Evolutionary conservation across 2,329 filamentous ascomycete genomes (phyloP), one percentile per base, ranked within the genome.

Genomic region (Hawksworthiomyces lignivorus): DNA sequence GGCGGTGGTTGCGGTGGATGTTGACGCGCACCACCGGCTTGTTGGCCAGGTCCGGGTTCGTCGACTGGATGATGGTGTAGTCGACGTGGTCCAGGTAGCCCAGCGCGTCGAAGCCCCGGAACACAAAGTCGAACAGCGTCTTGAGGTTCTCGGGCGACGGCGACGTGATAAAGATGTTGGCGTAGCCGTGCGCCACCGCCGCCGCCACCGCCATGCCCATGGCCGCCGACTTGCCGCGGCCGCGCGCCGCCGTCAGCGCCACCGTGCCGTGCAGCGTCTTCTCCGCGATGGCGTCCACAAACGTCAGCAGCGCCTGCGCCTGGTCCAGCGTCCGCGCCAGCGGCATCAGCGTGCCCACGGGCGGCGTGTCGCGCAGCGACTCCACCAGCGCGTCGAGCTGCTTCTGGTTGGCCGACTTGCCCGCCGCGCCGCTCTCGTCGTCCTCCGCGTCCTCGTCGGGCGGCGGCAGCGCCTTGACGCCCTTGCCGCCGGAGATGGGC

Each of bases 91-190:
- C 92, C 50, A 88, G 79, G 57, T 98, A 98, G 24, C 84, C 86
- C 21, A 98, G 72, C 10, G 89, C 86, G 60, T 98, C 92, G 55
- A 98, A 98, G 0, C 89, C 92, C 62, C 96, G 97, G 73, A 98
- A 96, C 15, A 98, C 78, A 56, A 98, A 98, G 56, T 98, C 89
- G 59, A 98, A 98, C 7, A 98, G 72, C 0, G 92, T 98, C 68
- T 97, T 98, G 72, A 98, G 72, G 65, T 98, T 98, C 65, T 98
- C 94, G 1, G 92, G 92, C 47, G 87, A 96, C 0, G 90, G 90
- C 1, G 90, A 97, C 2, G 92, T 98, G 59, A 98, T 95, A 65
- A 98, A 98, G 55, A 98, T 95, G 62, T 98, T 98, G 69, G 88
- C 95, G 65, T 98, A 98, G 20, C 92, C 92, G 58, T 97, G 86